Evolutionary conservation across 1,284 basidiomycete species (phyloP).

Genomic region (Vanrija pseudolonga): DNA sequence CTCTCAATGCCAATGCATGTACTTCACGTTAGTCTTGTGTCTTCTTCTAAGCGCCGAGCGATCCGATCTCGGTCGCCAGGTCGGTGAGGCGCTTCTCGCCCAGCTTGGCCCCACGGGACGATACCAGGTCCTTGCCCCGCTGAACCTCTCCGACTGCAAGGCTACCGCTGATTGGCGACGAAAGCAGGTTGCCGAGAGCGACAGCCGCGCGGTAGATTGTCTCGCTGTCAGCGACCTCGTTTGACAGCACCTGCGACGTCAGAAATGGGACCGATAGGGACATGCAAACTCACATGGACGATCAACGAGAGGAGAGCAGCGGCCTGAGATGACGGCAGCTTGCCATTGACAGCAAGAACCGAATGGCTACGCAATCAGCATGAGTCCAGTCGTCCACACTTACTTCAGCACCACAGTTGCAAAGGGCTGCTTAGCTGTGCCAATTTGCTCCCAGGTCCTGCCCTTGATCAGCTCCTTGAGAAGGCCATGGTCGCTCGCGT

Average conservation of each 20-base stretch:
- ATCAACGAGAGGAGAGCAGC: slow-evolving; percentile 26
- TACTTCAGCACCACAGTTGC: slow-evolving; percentile 48
- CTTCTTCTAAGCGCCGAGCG: slow-evolving; percentile 1
- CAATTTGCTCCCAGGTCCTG: slow-evolving; percentile 26
- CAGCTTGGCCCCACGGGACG: slow-evolving; percentile 28
- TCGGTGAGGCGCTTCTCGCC: slow-evolving; percentile 47
- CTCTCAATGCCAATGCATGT: slow-evolving; percentile 12
- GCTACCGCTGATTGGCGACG: slow-evolving; percentile 34
- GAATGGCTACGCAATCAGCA: slow-evolving; percentile 46
- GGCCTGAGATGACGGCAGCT: slow-evolving; percentile 28
- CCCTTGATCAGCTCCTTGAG: slow-evolving; percentile 51
- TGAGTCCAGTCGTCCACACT: slow-evolving; percentile 4
- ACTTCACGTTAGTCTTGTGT: slow-evolving; percentile 1
- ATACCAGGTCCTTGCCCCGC: slow-evolving; percentile 32
- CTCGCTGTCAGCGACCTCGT: slow-evolving; percentile 73
- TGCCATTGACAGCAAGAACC: slow-evolving; percentile 44
- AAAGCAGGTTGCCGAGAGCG: slow-evolving; percentile 74
- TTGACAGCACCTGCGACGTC: slow-evolving; percentile 57
- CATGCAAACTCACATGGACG: slow-evolving; percentile 16
- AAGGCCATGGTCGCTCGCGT: slow-evolving; percentile 57
- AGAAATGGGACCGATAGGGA: background rate
- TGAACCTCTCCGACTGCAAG: slow-evolving; percentile 40
- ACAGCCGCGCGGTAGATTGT: slow-evolving; percentile 78
- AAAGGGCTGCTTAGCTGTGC: slow-evolving; percentile 30
- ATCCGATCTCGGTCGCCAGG: slow-evolving; percentile 42